Conservation (phyloP, 495 filamentous ascomycete genomes). For the Filosporella fistucella region DNA sequence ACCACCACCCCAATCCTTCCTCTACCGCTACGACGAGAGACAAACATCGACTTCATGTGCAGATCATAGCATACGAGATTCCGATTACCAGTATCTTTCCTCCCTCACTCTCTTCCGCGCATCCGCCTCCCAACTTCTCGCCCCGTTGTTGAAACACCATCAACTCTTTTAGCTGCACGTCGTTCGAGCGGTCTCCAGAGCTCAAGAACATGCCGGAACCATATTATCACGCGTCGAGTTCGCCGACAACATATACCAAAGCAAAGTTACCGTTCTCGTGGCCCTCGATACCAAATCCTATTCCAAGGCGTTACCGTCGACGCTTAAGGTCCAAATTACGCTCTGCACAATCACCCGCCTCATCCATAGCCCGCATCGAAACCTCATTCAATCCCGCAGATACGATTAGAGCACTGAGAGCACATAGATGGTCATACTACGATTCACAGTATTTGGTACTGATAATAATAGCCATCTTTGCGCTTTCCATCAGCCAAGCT, state of each 20-base stretch:
- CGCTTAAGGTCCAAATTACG: constrained; percentile 71
- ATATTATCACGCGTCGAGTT: constrained; percentile 11
- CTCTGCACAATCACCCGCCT: constrained; percentile 63
- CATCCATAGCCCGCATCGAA: constrained; percentile 69
- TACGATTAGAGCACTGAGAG: constrained; percentile 65
- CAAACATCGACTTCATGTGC: constrained; percentile 21
- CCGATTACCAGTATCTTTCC: constrained; percentile 3
- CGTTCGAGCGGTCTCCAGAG: background rate
- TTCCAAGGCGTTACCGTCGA: constrained; percentile 69
- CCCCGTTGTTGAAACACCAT: constrained; percentile 2
- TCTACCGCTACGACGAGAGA: too few relatives aligned
- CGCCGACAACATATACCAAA: constrained; percentile 17
- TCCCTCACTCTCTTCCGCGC: constrained; percentile 2
- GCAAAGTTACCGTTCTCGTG: constrained; percentile 25
- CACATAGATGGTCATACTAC: constrained; percentile 77
- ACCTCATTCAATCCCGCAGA: constrained; percentile 75
- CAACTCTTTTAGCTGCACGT: too few relatives aligned
- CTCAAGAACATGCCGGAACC: constrained; percentile 13
- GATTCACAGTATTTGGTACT: constrained; percentile 83
- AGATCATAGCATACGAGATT: constrained; percentile 15
- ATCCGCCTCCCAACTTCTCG: background rate
- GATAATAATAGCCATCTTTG: constrained; percentile 71
- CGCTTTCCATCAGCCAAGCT: constrained; percentile 70
- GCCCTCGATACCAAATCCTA: constrained; percentile 40
- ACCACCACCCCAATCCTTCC: background rate